Percentiles rank a stretch among this genome's conserved stretches.
phyloP scores from a whole-genome alignment of 139 green algal genomes.

The Eudorina sp. region DNA sequence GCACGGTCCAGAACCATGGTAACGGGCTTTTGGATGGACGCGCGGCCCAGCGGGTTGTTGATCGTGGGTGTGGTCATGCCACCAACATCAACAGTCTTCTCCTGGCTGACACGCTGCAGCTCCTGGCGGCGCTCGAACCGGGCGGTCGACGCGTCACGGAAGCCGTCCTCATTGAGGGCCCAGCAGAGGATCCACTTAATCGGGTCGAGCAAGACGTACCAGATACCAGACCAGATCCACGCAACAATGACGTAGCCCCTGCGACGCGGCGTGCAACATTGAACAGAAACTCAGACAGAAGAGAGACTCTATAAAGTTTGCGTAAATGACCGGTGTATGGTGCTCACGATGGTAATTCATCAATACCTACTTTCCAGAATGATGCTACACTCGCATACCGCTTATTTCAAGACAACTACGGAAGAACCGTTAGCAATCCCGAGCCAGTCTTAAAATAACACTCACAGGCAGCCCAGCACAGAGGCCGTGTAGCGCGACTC shows the following conservation, averaged over 20 bases:
- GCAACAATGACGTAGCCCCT: constrained; percentile 82
- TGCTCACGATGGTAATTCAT: no score
- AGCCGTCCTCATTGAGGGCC: constrained; percentile 83
- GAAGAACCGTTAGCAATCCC: neutral
- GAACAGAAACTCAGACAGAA: neutral
- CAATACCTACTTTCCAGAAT: no score
- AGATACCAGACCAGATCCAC: constrained; percentile 87
- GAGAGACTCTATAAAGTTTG: neutral
- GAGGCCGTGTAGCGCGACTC: constrained; percentile 75
- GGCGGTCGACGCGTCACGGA: constrained; percentile 57
- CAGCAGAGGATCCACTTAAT: constrained; percentile 85
- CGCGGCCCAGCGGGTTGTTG: constrained; percentile 69
- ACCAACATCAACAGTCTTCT: constrained; percentile 60
- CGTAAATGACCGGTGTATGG: no score
- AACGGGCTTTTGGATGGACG: constrained; percentile 59
- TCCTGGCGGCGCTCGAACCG: constrained; percentile 17
- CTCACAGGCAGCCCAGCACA: constrained; percentile 81
- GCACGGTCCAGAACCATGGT: constrained; percentile 57
- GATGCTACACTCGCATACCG: no score
- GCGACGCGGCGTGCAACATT: neutral
- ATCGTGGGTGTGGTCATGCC: constrained; percentile 53
- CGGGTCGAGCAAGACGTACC: constrained; percentile 82
- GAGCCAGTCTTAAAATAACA: no score
- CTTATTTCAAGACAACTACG: no score
- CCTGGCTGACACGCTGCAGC: constrained; percentile 34